phyloP scores from a whole-genome alignment of 202 grass and related monocot genomes.

The Zizania palustris region DNA sequence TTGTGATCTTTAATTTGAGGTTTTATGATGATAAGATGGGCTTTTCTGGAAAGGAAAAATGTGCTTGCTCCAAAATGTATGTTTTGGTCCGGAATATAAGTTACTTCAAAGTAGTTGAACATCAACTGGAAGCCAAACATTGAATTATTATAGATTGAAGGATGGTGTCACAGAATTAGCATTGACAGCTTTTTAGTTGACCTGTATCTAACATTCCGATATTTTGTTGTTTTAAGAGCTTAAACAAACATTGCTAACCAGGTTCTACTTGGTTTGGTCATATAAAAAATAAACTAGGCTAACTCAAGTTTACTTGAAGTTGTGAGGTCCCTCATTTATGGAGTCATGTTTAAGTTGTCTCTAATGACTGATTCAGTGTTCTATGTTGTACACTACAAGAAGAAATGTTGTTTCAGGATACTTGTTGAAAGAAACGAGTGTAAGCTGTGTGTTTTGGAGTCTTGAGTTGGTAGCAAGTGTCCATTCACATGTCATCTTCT shows the following conservation, averaged over 20 bases:
- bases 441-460: constrained; percentile 37
- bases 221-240: not conserved
- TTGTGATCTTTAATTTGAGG: not conserved
- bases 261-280: not conserved
- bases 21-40: not conserved
- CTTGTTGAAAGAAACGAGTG: constrained; percentile 7
- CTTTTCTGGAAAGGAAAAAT: not conserved
- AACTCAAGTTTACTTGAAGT: constrained; percentile 31
- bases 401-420: constrained; percentile 11
- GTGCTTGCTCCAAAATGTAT: not conserved
- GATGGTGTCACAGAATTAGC: not conserved
- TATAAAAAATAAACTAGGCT: not conserved
- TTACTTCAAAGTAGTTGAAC: not conserved
- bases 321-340: not conserved
- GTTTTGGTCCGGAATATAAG: not conserved
- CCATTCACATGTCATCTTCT: constrained; percentile 18
- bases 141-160: constrained; percentile 1
- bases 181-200: not conserved
- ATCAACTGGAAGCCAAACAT: not conserved
- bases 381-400: constrained; percentile 35
- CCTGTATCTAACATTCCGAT: not conserved
- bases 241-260: constrained; percentile 14
- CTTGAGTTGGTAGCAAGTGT: constrained; percentile 35
- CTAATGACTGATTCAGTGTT: constrained; percentile 3
- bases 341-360: constrained; percentile 1